Evolutionary conservation across 192 early-diverging fungal species (phyloP).

Genomic region (Podochytrium sp.): DNA sequence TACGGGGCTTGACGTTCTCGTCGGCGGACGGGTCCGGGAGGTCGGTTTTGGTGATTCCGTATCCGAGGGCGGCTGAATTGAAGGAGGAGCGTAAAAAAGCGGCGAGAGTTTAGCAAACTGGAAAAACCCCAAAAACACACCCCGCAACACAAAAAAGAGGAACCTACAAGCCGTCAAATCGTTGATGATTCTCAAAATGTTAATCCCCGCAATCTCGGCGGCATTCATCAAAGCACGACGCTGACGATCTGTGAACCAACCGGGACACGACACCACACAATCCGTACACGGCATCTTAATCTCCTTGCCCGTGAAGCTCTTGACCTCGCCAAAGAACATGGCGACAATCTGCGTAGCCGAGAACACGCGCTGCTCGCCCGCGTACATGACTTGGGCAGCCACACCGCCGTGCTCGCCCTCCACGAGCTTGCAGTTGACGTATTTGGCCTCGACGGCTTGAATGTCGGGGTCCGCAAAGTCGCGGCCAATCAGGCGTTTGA

Average conservation of each 20-base stretch:
- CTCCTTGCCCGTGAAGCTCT: constrained; percentile 84
- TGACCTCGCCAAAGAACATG: constrained; percentile 94
- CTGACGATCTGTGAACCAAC: constrained; percentile 95
- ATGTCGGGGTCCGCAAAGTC: constrained; percentile 84
- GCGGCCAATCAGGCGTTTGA: constrained; percentile 93
- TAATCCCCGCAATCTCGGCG: constrained; percentile 84
- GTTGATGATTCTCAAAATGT: constrained; percentile 90
- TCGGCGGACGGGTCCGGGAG: constrained; percentile 75
- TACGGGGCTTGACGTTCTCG: constrained; percentile 77
- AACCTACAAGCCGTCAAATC: constrained; percentile 79
- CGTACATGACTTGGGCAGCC: constrained; percentile 80
- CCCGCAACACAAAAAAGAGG: not conserved
- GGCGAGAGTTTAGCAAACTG: not conserved
- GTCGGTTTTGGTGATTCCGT: constrained; percentile 97
- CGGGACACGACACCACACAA: constrained; percentile 90
- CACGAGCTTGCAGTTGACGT: constrained; percentile 81
- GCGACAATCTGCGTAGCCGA: constrained; percentile 87
- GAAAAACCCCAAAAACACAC: too few relatives aligned
- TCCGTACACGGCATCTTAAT: constrained; percentile 86
- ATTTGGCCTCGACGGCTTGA: constrained; percentile 78
- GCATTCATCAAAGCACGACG: constrained; percentile 87
- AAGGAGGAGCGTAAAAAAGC: constrained; percentile 9
- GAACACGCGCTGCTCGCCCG: constrained; percentile 75
- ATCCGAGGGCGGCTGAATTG: constrained; percentile 79
- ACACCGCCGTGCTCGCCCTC: constrained; percentile 77